Base-by-base conservation (phyloP, 2,329 filamentous ascomycete species). In the Orbilia oligospora region DNA sequence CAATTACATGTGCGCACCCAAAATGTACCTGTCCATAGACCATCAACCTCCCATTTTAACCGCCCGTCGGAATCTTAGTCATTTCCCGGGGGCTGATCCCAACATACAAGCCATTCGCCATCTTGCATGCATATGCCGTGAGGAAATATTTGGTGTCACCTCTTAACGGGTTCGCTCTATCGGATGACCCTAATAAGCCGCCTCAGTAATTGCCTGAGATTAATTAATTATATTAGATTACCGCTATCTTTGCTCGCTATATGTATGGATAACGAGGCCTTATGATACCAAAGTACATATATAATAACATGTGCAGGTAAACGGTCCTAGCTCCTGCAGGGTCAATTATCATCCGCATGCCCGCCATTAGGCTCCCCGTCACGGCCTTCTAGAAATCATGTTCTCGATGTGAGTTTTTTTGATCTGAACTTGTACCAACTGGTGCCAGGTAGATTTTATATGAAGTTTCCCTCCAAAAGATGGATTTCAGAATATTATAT, bases 401-500 rank as follows among this genome's bases (percentile, higher is more conserved):
- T n/a, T n/a, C 12, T 38, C 8, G 36, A 38, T 38, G 8, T 22
- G 6, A n/a, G n/a, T n/a, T n/a, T n/a, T n/a, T 51, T 24, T 20
- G 6, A 24, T 51, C 20, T 27, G 20, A 16, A 5, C 48, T 20
- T 10, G 20, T 16, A 20, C 18, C 10, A 51, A 24, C 5, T 5
- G 46, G 18, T 9, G 27, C 1, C 33, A 36, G 33, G 33, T 24
- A 51, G 14, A 0, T 8, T 24, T 51, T 6, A 12, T 24, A 51
- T 51, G 14, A 51, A 12, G 20, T 27, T 24, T 51, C 48, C 48
- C 27, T 33, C 22, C 51, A 3, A 33, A 38, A 30, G 27, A 30
- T 30, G 38, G 16, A 55, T 36, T 46, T 5, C 36, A 38, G 20
- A 58, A 38, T 30, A 38, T 58, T 51, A 72, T 58, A 72, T 73